Percentiles rank a stretch among this genome's conserved stretches.
These are phyloP conservation scores for Cornus controversa DNA, from an alignment of 148 eudicot species.

Conservation along the genomic window DNA sequence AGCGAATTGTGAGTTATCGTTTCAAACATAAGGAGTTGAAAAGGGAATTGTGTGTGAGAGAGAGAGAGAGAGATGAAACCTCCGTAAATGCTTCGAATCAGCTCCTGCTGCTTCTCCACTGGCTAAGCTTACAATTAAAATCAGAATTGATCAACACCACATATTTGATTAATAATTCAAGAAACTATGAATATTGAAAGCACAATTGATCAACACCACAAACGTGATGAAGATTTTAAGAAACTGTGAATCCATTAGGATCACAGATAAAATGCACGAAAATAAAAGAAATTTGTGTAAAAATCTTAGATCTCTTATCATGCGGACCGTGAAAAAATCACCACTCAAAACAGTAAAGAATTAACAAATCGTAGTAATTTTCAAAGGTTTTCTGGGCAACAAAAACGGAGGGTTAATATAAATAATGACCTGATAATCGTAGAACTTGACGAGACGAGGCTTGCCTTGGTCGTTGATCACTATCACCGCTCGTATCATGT, in stretches of 20 bases:
- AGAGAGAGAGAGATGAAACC: slow-evolving; percentile 24
- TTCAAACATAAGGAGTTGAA: too few species aligned
- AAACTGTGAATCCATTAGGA: too few species aligned
- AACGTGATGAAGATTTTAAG: background rate
- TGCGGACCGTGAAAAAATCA: too few species aligned
- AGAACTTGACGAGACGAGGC: slow-evolving; percentile 65
- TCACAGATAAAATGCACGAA: background rate
- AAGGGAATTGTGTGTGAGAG: background rate
- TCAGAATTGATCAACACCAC: too few species aligned
- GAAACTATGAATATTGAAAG: too few species aligned
- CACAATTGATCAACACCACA: too few species aligned
- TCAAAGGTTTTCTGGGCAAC: background rate
- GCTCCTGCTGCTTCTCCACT: slow-evolving; percentile 76
- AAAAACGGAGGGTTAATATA: background rate
- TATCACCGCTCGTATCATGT: slow-evolving; percentile 58
- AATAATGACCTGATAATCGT: slow-evolving; percentile 38
- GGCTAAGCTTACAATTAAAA: slow-evolving; percentile 35
- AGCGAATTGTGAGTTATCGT: too few species aligned
- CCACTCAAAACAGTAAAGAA: too few species aligned
- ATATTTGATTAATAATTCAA: too few species aligned
- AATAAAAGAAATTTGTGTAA: background rate
- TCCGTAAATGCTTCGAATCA: slow-evolving; percentile 62
- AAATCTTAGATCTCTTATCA: too few species aligned
- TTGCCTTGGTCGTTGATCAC: slow-evolving; percentile 63
- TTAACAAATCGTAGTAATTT: too few species aligned